Conservation (phyloP, 1,139 yeast species). For the Kodamaea fungicola region DNA sequence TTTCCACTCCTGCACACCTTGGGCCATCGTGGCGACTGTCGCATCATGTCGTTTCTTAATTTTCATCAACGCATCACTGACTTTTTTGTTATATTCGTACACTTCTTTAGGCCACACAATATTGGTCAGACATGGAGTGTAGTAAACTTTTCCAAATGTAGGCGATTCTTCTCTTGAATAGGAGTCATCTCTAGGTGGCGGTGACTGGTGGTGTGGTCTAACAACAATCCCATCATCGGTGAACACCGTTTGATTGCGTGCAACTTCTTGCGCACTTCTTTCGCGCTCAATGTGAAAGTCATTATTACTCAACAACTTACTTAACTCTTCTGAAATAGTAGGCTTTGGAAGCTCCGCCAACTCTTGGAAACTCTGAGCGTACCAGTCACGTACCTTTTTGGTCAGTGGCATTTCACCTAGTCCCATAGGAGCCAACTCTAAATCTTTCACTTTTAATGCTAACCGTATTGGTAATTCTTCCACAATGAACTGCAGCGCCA, state of each 20-base stretch:
- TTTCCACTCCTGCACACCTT: slow-evolving; percentile 92
- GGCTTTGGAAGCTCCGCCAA: slow-evolving; percentile 58
- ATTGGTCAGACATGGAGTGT: slow-evolving; percentile 51
- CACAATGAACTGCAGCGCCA: slow-evolving; percentile 82
- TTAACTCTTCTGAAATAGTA: slow-evolving; percentile 35
- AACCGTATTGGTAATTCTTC: slow-evolving; percentile 85
- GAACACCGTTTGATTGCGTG: neutral
- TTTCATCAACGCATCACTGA: slow-evolving; percentile 61
- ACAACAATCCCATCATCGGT: slow-evolving; percentile 10
- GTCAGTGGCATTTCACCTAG: slow-evolving; percentile 73
- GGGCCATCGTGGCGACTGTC: slow-evolving; percentile 89
- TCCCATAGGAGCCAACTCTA: slow-evolving; percentile 77
- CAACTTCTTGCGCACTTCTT: neutral
- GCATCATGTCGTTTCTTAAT: slow-evolving; percentile 89
- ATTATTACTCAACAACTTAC: slow-evolving; percentile 42
- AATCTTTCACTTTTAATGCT: slow-evolving; percentile 82
- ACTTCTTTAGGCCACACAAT: slow-evolving; percentile 73
- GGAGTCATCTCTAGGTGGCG: neutral
- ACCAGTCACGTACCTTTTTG: slow-evolving; percentile 79
- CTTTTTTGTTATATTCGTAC: slow-evolving; percentile 63
- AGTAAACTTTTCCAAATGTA: slow-evolving; percentile 55
- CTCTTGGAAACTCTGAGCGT: slow-evolving; percentile 87
- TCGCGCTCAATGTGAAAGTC: slow-evolving; percentile 14
- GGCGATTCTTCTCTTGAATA: slow-evolving; percentile 22
- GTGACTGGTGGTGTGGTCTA: slow-evolving; percentile 16